phyloP scores from a whole-genome alignment of 108 stramenopile species.

The Cyclotella atomus region DNA sequence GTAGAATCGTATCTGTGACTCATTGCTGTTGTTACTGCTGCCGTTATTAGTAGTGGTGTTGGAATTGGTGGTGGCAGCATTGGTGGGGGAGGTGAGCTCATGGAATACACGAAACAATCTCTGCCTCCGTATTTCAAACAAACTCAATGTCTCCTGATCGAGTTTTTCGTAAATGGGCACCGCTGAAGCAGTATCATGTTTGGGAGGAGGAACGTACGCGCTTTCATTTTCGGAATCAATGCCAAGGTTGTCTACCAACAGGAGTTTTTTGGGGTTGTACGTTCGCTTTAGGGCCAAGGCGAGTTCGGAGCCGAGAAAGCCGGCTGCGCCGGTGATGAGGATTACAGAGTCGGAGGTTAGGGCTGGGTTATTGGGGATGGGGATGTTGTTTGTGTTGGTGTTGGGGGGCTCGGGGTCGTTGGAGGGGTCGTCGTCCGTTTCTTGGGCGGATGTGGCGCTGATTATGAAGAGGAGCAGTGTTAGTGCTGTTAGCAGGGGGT shows the following conservation, averaged over 20 bases:
- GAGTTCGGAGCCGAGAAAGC: conserved; percentile 81
- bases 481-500: neutral
- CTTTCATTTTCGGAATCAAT: conserved; percentile 28
- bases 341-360: conserved; percentile 62
- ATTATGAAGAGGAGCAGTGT: neutral
- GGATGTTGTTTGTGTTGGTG: neutral
- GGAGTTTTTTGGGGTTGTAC: conserved; percentile 62
- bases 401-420: neutral
- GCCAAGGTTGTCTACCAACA: conserved; percentile 67
- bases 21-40: neutral
- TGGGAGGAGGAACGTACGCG: conserved; percentile 6
- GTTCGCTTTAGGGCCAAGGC: conserved; percentile 79
- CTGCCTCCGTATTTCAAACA: conserved; percentile 81
- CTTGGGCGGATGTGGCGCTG: neutral
- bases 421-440: neutral
- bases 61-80: neutral
- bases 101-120: conserved; percentile 77
- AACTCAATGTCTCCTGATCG: conserved; percentile 60
- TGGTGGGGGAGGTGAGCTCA: conserved; percentile 28
- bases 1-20: conserved; percentile 61
- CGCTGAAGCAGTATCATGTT: neutral
- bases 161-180: conserved; percentile 20
- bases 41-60: conserved; percentile 28
- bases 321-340: conserved; percentile 83
- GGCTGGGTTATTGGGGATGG: neutral